These are phyloP conservation scores for Colletotrichum sp. DNA, from an alignment of 2,329 filamentous ascomycete species.

Conservation along the genomic window DNA sequence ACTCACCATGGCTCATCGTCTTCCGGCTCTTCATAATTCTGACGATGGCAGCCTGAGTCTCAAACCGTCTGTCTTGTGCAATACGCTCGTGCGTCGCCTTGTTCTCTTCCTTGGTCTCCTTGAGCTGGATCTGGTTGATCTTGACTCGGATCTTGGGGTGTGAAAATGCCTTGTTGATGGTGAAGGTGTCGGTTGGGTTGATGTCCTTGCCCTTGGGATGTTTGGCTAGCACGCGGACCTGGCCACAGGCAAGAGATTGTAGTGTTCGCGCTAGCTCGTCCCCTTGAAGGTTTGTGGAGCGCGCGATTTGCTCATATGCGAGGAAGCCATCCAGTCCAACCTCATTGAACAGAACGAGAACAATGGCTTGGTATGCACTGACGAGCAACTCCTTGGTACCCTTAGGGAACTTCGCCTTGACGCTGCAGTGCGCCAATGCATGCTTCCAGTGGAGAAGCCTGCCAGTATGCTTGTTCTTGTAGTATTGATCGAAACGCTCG, in stretches of 20 bases:
- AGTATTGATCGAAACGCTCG: constrained; percentile 82
- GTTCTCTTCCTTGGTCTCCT: constrained; percentile 95
- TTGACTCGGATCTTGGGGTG: constrained; percentile 91
- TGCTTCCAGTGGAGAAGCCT: constrained; percentile 92
- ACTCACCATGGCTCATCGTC: constrained; percentile 81
- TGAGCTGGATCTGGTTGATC: constrained; percentile 98
- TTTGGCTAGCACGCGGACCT: constrained; percentile 83
- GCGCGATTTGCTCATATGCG: constrained; percentile 76
- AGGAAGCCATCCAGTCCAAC: constrained; percentile 66
- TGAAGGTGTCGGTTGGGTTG: constrained; percentile 79
- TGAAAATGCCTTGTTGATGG: constrained; percentile 76
- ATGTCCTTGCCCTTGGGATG: constrained; percentile 86
- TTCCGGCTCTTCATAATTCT: constrained; percentile 96
- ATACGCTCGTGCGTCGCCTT: constrained; percentile 92
- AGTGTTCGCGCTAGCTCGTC: constrained; percentile 86
- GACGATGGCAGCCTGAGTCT: constrained; percentile 96
- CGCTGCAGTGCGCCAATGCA: constrained; percentile 85
- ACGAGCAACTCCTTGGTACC: constrained; percentile 88
- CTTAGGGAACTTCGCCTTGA: constrained; percentile 80
- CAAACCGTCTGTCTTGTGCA: constrained; percentile 87
- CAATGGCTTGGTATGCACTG: constrained; percentile 89
- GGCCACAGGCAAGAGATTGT: constrained; percentile 93
- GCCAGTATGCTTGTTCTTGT: constrained; percentile 88
- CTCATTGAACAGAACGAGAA: constrained; percentile 89
- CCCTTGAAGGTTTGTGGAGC: constrained; percentile 76